Conservation (phyloP, 106 monocot species). For the Agapanthus africanus region DNA sequence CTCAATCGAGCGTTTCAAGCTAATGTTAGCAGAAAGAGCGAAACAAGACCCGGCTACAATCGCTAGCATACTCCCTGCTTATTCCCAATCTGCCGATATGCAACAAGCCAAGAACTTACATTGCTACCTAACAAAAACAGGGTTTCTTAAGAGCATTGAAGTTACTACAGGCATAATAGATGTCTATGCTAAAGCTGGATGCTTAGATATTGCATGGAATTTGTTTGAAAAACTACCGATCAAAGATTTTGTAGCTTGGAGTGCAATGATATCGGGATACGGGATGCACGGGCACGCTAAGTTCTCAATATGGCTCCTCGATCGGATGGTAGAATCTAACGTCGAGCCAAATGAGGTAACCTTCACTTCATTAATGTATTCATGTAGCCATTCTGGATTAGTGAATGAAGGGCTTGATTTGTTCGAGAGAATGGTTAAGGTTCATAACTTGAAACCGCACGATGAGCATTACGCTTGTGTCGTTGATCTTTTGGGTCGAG, state of each 20-base stretch:
- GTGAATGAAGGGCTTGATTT: constrained; percentile 13
- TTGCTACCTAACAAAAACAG: constrained; percentile 34
- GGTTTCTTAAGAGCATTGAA: constrained; percentile 28
- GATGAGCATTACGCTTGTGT: constrained; percentile 17
- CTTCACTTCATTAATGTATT: constrained; percentile 46
- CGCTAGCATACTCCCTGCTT: constrained; percentile 59
- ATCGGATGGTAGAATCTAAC: constrained; percentile 51
- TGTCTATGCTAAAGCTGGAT: constrained; percentile 57
- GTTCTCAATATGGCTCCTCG: constrained; percentile 28
- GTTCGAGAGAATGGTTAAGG: constrained; percentile 8
- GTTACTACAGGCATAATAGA: constrained; percentile 54
- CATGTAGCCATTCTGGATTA: constrained; percentile 52
- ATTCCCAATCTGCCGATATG: constrained; percentile 39
- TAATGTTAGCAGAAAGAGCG: constrained; percentile 34
- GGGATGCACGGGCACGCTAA: constrained; percentile 16
- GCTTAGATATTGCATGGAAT: constrained; percentile 32
- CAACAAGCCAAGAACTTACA: constrained; percentile 43
- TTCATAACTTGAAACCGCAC: constrained; percentile 13
- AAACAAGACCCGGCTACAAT: constrained; percentile 48
- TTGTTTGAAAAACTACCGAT: constrained; percentile 34
- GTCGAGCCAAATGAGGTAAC: constrained; percentile 64
- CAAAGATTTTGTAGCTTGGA: constrained; percentile 66
- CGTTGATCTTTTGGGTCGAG: constrained; percentile 17
- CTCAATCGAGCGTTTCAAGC: constrained; percentile 39
- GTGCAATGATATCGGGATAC: constrained; percentile 55